phyloP scores from a whole-genome alignment of 345 rosid species.

The Theobroma cacao region DNA sequence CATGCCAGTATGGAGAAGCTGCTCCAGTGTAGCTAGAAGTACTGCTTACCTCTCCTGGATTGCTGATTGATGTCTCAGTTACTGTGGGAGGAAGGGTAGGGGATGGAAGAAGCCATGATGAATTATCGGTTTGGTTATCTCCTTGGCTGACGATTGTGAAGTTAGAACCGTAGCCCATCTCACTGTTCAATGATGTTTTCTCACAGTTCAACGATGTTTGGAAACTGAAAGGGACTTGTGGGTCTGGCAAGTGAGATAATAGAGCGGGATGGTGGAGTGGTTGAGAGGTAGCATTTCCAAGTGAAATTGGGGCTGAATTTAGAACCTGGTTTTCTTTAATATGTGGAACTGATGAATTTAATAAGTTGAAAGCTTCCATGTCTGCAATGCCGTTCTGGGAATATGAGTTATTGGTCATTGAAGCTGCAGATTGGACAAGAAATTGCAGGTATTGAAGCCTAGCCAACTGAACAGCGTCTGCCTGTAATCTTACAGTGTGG shows the following conservation, averaged over 20 bases:
- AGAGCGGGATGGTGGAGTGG: constrained; percentile 45
- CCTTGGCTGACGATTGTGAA: constrained; percentile 23
- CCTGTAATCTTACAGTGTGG: constrained; percentile 48
- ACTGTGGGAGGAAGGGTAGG: constrained; percentile 21
- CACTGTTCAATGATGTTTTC: constrained; percentile 14
- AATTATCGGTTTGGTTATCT: constrained; percentile 19
- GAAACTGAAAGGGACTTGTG: constrained; percentile 51
- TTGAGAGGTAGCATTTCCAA: constrained; percentile 36
- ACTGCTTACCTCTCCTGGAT: constrained; percentile 45
- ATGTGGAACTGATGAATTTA: constrained; percentile 21
- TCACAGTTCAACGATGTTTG: constrained; percentile 40
- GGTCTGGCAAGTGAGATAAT: constrained; percentile 39
- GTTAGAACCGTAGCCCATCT: constrained; percentile 24
- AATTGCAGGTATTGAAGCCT: constrained; percentile 47
- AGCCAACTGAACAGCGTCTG: constrained; percentile 49
- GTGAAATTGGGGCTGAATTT: constrained; percentile 23
- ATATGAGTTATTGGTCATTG: constrained; percentile 1
- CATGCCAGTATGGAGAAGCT: constrained; percentile 38
- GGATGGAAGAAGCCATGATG: constrained; percentile 32
- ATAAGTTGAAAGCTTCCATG: constrained; percentile 31
- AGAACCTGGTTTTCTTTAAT: background rate
- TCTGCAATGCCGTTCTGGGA: constrained; percentile 34
- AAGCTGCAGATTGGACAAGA: constrained; percentile 40
- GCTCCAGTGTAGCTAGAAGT: constrained; percentile 42
- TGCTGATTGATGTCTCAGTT: constrained; percentile 31